Evolutionary conservation across 2,329 filamentous ascomycete genomes (phyloP).

Genomic region (Phaeomoniella chlamydospora): DNA sequence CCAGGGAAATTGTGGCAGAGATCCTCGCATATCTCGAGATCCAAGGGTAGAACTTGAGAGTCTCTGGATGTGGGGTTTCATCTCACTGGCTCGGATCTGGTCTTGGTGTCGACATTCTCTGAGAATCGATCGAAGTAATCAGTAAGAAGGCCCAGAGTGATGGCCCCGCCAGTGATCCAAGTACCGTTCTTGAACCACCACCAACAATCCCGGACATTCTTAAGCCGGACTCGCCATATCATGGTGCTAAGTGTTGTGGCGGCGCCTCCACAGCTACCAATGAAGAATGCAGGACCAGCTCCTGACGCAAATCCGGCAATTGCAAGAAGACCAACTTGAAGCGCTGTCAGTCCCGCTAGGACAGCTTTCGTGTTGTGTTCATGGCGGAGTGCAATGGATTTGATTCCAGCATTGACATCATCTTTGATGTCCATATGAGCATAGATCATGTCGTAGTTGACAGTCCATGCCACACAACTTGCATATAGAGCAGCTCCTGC

Average conservation of each 20-base stretch:
- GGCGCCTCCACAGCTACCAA: constrained; percentile 43
- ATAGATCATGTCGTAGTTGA: constrained; percentile 37
- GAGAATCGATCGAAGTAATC: constrained; percentile 30
- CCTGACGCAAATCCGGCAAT: constrained; percentile 31
- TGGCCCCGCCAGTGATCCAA: constrained; percentile 46
- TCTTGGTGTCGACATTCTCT: neutral
- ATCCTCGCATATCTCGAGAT: constrained; percentile 4
- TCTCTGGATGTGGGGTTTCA: neutral
- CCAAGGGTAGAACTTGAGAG: neutral
- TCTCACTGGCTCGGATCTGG: neutral
- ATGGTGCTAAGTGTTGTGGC: constrained; percentile 39
- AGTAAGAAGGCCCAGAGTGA: constrained; percentile 37
- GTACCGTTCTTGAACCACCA: constrained; percentile 51
- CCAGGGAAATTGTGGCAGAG: constrained; percentile 52
- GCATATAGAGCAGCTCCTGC: constrained; percentile 27
- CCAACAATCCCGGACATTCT: constrained; percentile 44
- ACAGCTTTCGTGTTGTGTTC: constrained; percentile 30
- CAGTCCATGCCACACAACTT: constrained; percentile 32
- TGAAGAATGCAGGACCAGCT: constrained; percentile 43
- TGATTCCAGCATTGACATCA: constrained; percentile 33
- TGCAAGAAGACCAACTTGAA: constrained; percentile 27
- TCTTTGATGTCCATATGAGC: constrained; percentile 37
- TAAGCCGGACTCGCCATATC: constrained; percentile 44
- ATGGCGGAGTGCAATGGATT: constrained; percentile 34
- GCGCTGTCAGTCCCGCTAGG: constrained; percentile 22